phyloP scores from a whole-genome alignment of 306 rosid genomes.

The Leucaena leucocephala region DNA sequence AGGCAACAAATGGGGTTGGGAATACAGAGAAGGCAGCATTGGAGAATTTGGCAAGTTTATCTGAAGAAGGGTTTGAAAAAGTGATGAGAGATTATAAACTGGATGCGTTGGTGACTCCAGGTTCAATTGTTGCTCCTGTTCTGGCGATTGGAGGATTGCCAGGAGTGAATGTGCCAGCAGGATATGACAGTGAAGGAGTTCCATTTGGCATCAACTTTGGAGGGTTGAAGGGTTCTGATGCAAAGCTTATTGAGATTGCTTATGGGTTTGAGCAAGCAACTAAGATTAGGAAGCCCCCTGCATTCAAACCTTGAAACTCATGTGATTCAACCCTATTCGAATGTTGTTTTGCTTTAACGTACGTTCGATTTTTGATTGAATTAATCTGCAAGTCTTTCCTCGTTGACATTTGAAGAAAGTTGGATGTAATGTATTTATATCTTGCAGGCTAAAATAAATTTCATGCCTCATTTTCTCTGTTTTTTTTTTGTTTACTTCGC shows the following conservation, averaged over 20 bases:
- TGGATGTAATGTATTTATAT: not conserved
- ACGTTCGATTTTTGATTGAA: not conserved
- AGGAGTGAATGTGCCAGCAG: constrained; percentile 44
- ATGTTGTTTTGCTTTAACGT: not conserved
- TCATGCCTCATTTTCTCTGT: too few species aligned
- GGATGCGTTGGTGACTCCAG: constrained; percentile 55
- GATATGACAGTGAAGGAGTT: constrained; percentile 24
- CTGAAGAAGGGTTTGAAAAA: constrained; percentile 33
- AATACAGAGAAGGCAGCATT: constrained; percentile 29
- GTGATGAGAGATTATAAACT: constrained; percentile 32
- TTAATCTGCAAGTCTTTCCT: not conserved
- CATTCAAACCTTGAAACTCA: not conserved
- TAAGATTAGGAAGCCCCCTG: constrained; percentile 26
- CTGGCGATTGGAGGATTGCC: constrained; percentile 51
- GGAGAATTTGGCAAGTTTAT: constrained; percentile 27
- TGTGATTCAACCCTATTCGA: not conserved
- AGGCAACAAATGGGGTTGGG: constrained; percentile 43
- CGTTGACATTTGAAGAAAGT: not conserved
- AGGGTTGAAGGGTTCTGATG: constrained; percentile 42
- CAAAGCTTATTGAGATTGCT: constrained; percentile 43
- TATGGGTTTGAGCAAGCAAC: constrained; percentile 54
- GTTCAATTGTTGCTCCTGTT: constrained; percentile 19
- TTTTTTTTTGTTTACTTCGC: too few species aligned
- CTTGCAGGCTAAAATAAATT: too few species aligned
- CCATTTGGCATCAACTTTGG: constrained; percentile 45